Base-by-base conservation (phyloP, 148 eudicot species). In the Drosera capensis region DNA sequence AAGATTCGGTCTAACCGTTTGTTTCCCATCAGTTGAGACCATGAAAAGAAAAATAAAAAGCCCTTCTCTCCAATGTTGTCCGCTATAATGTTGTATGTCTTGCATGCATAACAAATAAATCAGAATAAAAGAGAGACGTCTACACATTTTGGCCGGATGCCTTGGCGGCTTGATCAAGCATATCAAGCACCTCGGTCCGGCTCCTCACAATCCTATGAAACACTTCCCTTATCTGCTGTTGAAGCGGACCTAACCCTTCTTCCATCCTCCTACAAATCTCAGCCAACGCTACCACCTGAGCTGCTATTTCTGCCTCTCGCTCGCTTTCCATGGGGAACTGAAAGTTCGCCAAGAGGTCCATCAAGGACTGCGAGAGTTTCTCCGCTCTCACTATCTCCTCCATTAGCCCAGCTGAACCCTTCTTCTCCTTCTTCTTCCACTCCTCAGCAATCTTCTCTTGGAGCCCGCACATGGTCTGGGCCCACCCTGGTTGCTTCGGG, bases 371-470 rank as follows among this genome's bases (percentile, higher is more conserved):
- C 0, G 80, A 76, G 18, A 61, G 19, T 28, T 62, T 85, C 67
- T 78, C 94, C 50, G 81, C 55, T 48, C 52, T 74, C 29, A 70
- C 85, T 7, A 72, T 56, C 58, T 92, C 99, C 22, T 73, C 77
- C 80, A 92, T 58, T 31, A 92, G 57, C 14, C 99, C 99, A 19
- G 59, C 58, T 0, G 63, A 58, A 42, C 88, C 88, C 44, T 71
- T 84, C 71, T 81, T 90, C 67, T 84, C 99, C 65, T 81, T 85
- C 58, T 63, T 80, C 71, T 80, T 84, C 99, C 85, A 80, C 37
- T 90, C 95, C 49, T 90, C 99, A 1, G 68, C 82, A 15, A 90
- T 84, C 54, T 76, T 90, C 45, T 90, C 99, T 13, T 78, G 88
- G 40, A 90, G 56, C 49, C 64, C 63, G 25, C 68, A 55, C 28